Percentiles rank a stretch among this genome's conserved stretches.
Evolutionary conservation across 306 rosid genomes (phyloP).

Genomic region (Acacia confusa): DNA sequence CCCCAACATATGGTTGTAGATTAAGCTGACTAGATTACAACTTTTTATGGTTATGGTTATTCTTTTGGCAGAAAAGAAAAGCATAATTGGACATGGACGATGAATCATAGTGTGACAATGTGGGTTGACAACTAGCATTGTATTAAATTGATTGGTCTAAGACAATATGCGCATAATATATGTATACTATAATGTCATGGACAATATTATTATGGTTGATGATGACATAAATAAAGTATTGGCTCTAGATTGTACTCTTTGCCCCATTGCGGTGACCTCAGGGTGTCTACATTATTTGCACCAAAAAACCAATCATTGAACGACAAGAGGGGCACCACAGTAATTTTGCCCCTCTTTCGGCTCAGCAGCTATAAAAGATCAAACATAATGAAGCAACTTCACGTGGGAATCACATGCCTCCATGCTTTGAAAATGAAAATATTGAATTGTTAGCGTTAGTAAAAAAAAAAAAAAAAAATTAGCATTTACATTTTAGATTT

Average conservation of each 20-base stretch:
- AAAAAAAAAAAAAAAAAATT: too few species aligned
- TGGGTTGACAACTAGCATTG: neutral
- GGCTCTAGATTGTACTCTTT: neutral
- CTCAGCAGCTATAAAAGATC: neutral
- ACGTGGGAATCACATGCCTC: slow-evolving; percentile 64
- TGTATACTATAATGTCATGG: neutral
- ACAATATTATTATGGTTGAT: neutral
- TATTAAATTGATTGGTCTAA: neutral
- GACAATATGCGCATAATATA: neutral
- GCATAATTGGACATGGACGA: neutral
- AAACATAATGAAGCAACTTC: slow-evolving; percentile 25
- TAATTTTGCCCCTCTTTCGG: slow-evolving; percentile 19
- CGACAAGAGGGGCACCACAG: slow-evolving; percentile 29
- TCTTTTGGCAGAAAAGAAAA: neutral
- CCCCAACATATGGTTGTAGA: too few species aligned
- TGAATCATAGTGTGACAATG: neutral
- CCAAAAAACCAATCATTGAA: slow-evolving; percentile 36
- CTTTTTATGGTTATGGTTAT: neutral
- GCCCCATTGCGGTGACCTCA: neutral
- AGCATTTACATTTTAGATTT: too few species aligned
- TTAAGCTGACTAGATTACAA: neutral
- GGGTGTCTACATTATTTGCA: neutral
- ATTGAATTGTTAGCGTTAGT: too few species aligned
- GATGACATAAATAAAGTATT: neutral
- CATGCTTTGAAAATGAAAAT: neutral